A percentile compares a stretch with the other conserved stretches of the same genome.
phyloP scores from a whole-genome alignment of 371 early-diverging fungal genomes.

The Dichotomocladium elegans region DNA sequence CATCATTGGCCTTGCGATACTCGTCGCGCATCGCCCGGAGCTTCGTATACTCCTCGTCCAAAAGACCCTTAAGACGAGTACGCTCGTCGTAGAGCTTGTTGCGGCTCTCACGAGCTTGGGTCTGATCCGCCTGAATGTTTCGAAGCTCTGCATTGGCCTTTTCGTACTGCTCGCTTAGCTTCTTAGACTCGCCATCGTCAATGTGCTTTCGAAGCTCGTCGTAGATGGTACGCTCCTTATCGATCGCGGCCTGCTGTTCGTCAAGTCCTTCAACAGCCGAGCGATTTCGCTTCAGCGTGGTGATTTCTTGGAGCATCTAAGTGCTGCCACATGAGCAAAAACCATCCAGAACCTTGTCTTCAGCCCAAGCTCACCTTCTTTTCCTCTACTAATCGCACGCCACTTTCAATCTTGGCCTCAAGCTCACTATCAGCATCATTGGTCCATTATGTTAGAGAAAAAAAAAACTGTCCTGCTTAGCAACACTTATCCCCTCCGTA shows the following conservation, averaged over 20 bases:
- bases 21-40: conserved; percentile 67
- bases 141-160: conserved; percentile 66
- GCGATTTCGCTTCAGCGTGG: conserved; percentile 72
- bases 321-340: neutral
- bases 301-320: conserved; percentile 73
- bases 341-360: neutral
- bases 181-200: conserved; percentile 61
- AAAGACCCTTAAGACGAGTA: conserved; percentile 62
- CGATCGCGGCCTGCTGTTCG: conserved; percentile 66
- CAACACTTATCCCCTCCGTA: no score
- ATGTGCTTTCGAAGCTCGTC: conserved; percentile 65
- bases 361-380: conserved; percentile 48
- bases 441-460: neutral
- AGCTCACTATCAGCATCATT: conserved; percentile 43
- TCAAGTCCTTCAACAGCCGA: conserved; percentile 71
- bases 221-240: conserved; percentile 65
- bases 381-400: conserved; percentile 83
- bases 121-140: conserved; percentile 56
- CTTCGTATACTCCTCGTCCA: conserved; percentile 69
- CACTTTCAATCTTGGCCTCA: conserved; percentile 76
- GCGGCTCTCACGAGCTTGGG: conserved; percentile 57
- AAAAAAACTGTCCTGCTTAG: no score
- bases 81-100: conserved; percentile 76
- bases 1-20: conserved; percentile 73
- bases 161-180: conserved; percentile 65